Evolutionary conservation across 768 basidiomycete genomes (phyloP).

Genomic region (Lactarius quietus): DNA sequence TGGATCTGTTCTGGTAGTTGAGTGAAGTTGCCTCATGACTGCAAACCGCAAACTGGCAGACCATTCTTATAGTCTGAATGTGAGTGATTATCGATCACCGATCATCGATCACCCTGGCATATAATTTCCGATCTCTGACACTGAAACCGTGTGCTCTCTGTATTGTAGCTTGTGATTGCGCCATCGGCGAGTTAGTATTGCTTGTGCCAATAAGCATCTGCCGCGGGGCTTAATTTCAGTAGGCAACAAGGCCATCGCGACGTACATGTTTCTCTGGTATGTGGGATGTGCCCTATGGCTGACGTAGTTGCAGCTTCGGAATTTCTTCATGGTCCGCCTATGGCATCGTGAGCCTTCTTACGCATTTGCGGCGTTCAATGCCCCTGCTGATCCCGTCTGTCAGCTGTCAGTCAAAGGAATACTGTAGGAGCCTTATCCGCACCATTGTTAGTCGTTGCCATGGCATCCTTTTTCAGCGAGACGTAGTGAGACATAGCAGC

Average conservation of each 20-base stretch:
- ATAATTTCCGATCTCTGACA: neutral
- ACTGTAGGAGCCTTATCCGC: neutral
- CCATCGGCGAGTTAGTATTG: conserved; percentile 6
- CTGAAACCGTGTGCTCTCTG: neutral
- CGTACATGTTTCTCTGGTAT: conserved; percentile 14
- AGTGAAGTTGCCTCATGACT: neutral
- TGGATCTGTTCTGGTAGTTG: neutral
- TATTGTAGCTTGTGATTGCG: conserved; percentile 11
- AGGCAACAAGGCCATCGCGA: conserved; percentile 6
- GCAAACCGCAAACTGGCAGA: too few species aligned
- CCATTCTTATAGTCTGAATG: conserved; percentile 7
- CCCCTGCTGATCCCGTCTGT: neutral
- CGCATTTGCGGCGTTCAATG: too few species aligned
- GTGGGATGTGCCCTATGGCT: neutral
- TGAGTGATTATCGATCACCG: too few species aligned
- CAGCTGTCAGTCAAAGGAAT: neutral
- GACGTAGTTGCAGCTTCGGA: neutral
- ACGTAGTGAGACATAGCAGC: neutral
- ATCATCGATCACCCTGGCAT: neutral
- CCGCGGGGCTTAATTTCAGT: neutral
- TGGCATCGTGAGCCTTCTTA: conserved; percentile 12
- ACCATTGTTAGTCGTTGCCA: neutral
- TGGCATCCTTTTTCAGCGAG: neutral
- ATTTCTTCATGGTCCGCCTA: conserved; percentile 14
- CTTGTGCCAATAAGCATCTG: neutral